Conservation (phyloP, 23 red algal species). For the Gracilaria caudata region DNA sequence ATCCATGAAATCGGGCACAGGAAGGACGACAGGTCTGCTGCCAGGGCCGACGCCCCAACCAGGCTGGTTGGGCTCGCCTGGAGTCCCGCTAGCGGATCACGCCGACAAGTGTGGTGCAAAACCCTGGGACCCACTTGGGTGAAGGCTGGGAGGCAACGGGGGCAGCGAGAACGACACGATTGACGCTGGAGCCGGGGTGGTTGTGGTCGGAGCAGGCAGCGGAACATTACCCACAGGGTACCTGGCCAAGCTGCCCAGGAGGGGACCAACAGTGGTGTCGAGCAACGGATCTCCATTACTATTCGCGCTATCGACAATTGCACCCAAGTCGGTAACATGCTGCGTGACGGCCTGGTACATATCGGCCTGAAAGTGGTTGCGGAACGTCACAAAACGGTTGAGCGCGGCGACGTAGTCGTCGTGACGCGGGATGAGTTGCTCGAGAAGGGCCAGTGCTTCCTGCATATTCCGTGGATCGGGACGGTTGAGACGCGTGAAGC, state of each 20-base stretch:
- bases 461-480: neutral
- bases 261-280: neutral
- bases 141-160: too few relatives aligned
- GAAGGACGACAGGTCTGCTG: too few relatives aligned
- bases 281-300: neutral
- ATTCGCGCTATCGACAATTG: neutral
- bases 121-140: too few relatives aligned
- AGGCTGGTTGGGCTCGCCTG: too few relatives aligned
- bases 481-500: neutral
- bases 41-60: too few relatives aligned
- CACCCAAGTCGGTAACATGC: neutral
- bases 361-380: neutral
- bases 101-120: too few relatives aligned
- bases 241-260: neutral
- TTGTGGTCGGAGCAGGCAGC: neutral
- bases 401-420: neutral
- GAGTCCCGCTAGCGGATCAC: too few relatives aligned
- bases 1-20: too few relatives aligned
- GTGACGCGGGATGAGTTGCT: neutral
- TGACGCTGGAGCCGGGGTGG: too few relatives aligned
- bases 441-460: neutral
- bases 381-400: neutral
- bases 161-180: too few relatives aligned
- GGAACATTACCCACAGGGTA: neutral
- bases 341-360: neutral